Evolutionary conservation across 1,284 basidiomycete genomes (phyloP).

Genomic region (Leccinum discolor): DNA sequence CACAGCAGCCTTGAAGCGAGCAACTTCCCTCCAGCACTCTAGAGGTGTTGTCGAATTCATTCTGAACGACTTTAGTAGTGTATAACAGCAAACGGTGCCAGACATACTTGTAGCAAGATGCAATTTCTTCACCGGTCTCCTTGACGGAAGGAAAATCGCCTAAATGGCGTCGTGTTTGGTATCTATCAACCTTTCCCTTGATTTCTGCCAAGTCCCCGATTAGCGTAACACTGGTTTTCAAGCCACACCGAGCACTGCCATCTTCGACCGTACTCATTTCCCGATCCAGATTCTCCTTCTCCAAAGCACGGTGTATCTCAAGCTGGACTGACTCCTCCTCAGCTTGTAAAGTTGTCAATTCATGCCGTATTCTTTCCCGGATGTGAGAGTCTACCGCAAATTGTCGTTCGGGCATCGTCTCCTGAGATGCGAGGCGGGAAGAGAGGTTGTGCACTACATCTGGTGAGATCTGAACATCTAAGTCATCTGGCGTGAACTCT

Average conservation of each 20-base stretch:
- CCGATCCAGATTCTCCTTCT: conserved; percentile 79
- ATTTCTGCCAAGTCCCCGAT: conserved; percentile 76
- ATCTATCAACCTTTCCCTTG: conserved; percentile 70
- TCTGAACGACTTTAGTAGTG: conserved; percentile 39
- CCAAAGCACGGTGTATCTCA: conserved; percentile 71
- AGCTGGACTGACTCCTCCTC: conserved; percentile 66
- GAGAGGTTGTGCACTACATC: conserved; percentile 76
- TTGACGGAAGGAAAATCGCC: conserved; percentile 59
- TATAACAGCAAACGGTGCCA: background rate
- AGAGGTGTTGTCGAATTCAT: conserved; percentile 59
- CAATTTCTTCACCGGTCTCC: conserved; percentile 57
- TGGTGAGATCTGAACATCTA: conserved; percentile 60
- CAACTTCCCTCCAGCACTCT: conserved; percentile 78
- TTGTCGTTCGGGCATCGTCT: conserved; percentile 65
- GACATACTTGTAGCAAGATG: conserved; percentile 70
- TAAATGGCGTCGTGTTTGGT: conserved; percentile 59
- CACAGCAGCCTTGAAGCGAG: conserved; percentile 73
- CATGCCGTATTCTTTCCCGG: conserved; percentile 63
- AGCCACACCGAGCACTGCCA: conserved; percentile 38
- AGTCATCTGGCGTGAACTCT: conserved; percentile 5
- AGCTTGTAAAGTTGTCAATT: conserved; percentile 59
- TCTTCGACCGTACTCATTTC: conserved; percentile 49
- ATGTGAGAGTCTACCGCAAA: conserved; percentile 70
- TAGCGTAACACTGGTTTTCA: conserved; percentile 62
- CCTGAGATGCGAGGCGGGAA: conserved; percentile 58